A percentile compares a stretch with the other conserved stretches of the same genome.
Evolutionary conservation across 352 stramenopile species (phyloP).

Genomic region (Pythium rishiriense): DNA sequence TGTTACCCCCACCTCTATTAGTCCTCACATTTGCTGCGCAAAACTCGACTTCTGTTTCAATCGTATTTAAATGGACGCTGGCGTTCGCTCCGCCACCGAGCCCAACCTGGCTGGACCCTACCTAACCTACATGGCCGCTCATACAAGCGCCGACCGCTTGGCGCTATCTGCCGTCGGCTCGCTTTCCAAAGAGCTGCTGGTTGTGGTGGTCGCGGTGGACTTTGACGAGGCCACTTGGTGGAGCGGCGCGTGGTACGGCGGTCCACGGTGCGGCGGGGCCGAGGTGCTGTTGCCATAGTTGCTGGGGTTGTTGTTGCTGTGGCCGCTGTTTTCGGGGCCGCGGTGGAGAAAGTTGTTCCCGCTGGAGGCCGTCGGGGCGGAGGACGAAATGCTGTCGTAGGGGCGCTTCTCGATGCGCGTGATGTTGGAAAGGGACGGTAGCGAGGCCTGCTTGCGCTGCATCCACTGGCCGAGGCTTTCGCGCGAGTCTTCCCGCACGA

Average conservation of each 20-base stretch:
- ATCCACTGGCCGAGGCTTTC: slow-evolving; percentile 23
- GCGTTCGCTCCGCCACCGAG: background rate
- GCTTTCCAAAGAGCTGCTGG: background rate
- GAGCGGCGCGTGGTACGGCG: slow-evolving; percentile 11
- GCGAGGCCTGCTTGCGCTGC: slow-evolving; percentile 25
- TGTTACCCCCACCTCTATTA: too few relatives aligned
- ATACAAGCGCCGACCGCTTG: slow-evolving; percentile 19
- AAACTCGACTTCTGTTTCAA: too few relatives aligned
- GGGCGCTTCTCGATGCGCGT: slow-evolving; percentile 20
- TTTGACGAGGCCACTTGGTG: slow-evolving; percentile 8
- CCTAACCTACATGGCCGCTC: background rate
- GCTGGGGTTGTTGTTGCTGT: background rate
- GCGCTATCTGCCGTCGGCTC: background rate
- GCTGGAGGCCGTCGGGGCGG: slow-evolving; percentile 1
- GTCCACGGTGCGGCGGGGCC: background rate
- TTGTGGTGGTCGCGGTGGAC: background rate
- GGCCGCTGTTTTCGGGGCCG: slow-evolving; percentile 1
- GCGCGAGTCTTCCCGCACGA: slow-evolving; percentile 8
- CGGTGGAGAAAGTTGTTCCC: slow-evolving; percentile 8
- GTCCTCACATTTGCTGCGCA: too few relatives aligned
- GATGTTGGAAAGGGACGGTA: slow-evolving; percentile 22
- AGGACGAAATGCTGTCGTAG: slow-evolving; percentile 25
- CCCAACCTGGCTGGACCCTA: background rate
- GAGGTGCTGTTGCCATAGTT: background rate
- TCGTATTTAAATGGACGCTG: too few relatives aligned